Conservation (phyloP, 192 early-diverging fungal species). For the Glomus cerebriforme region DNA sequence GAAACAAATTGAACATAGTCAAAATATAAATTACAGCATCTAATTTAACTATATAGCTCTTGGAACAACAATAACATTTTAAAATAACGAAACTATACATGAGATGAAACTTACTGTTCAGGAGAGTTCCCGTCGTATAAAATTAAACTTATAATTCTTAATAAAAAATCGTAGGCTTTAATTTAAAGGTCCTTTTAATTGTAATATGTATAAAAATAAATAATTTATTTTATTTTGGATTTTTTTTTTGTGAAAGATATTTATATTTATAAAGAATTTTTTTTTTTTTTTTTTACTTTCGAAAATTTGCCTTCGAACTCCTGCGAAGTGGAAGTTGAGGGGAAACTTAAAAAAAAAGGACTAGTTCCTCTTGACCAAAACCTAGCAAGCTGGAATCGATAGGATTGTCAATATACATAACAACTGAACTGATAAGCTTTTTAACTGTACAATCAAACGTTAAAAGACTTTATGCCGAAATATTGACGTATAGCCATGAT, state of each 20-base stretch:
- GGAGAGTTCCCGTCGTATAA: not conserved
- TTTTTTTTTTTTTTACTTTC: conserved; percentile 7
- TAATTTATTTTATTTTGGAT: not conserved
- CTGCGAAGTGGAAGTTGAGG: conserved; percentile 16
- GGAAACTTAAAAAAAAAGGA: conserved; percentile 9
- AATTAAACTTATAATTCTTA: conserved; percentile 4
- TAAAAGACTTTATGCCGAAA: not conserved
- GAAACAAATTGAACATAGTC: not conserved
- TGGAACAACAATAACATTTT: not conserved
- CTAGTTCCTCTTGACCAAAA: not conserved
- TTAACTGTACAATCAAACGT: not conserved
- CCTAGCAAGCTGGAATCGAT: not conserved
- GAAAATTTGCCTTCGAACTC: conserved; percentile 7
- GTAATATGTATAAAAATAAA: not conserved
- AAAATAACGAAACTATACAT: not conserved
- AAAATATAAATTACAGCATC: not conserved
- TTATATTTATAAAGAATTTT: not conserved
- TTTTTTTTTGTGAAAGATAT: not conserved
- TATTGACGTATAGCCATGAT: not conserved
- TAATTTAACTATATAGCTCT: not conserved
- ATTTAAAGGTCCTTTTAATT: not conserved
- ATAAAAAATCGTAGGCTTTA: not conserved
- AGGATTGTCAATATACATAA: conserved; percentile 4
- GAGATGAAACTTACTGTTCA: conserved; percentile 10
- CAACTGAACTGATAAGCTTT: not conserved